Conservation (phyloP, 2,329 filamentous ascomycete genomes). For the Ustilaginoidea virens region DNA sequence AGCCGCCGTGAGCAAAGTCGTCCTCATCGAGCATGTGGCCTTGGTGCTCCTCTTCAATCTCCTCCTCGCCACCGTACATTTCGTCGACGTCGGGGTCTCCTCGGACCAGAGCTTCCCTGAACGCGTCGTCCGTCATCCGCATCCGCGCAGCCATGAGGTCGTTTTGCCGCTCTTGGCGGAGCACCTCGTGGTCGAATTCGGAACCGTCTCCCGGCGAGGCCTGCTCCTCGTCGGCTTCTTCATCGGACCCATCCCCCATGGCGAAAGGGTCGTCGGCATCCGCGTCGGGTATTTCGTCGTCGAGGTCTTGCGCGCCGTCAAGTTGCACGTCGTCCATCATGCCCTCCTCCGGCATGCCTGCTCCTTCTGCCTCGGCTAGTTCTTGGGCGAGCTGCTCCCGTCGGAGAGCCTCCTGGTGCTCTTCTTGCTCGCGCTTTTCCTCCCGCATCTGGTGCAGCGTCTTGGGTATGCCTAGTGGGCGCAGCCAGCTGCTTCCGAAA, state of each 20-base stretch:
- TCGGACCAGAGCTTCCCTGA: constrained; percentile 40
- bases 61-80: constrained; percentile 38
- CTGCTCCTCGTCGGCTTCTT: constrained; percentile 22
- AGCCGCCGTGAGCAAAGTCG: constrained; percentile 29
- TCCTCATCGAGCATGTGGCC: constrained; percentile 50
- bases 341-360: constrained; percentile 21
- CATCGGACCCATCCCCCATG: constrained; percentile 26
- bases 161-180: constrained; percentile 29
- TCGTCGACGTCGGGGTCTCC: constrained; percentile 31
- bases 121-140: constrained; percentile 44
- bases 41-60: constrained; percentile 37
- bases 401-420: constrained; percentile 61
- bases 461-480: constrained; percentile 75
- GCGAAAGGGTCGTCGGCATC: constrained; percentile 33
- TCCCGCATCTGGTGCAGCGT: constrained; percentile 82
- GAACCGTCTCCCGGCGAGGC: constrained; percentile 24
- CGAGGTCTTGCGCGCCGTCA: constrained; percentile 43
- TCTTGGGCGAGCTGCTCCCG: constrained; percentile 59
- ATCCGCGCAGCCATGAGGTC: constrained; percentile 34
- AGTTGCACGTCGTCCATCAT: constrained; percentile 42
- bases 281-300: constrained; percentile 59
- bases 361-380: constrained; percentile 49
- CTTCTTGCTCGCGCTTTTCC: constrained; percentile 75
- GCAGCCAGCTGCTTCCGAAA: constrained; percentile 82
- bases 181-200: constrained; percentile 22